Evolutionary conservation across 2,329 filamentous ascomycete species (phyloP).

Genomic region (Emericellopsis atlantica): DNA sequence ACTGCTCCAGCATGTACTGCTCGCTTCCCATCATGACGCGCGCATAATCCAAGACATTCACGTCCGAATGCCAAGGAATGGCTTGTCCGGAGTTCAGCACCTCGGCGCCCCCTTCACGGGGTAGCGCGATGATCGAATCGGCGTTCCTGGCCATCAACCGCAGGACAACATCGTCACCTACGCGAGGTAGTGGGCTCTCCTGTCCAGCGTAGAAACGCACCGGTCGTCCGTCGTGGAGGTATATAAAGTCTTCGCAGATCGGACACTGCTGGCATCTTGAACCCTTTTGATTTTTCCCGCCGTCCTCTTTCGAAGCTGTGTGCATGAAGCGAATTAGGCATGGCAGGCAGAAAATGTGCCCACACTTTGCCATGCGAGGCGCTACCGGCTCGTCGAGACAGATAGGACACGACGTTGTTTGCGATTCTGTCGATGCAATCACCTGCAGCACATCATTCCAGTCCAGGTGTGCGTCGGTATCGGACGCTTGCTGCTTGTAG

Average conservation of each 20-base stretch:
- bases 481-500: conserved; percentile 68
- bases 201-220: conserved; percentile 87
- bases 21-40: conserved; percentile 89
- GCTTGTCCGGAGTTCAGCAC: conserved; percentile 57
- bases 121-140: conserved; percentile 75
- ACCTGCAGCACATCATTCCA: conserved; percentile 89
- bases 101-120: conserved; percentile 65
- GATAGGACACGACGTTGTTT: conserved; percentile 82
- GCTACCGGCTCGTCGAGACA: conserved; percentile 88
- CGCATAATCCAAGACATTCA: conserved; percentile 88
- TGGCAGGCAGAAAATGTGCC: conserved; percentile 91
- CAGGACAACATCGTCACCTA: conserved; percentile 82
- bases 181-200: conserved; percentile 65
- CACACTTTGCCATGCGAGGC: conserved; percentile 91
- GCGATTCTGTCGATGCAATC: conserved; percentile 79
- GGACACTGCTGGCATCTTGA: conserved; percentile 89
- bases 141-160: conserved; percentile 72
- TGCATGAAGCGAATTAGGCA: conserved; percentile 96
- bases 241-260: conserved; percentile 89
- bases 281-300: conserved; percentile 48
- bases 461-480: conserved; percentile 81
- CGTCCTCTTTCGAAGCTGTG: conserved; percentile 61
- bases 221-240: conserved; percentile 77
- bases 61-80: conserved; percentile 89
- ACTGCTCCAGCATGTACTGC: conserved; percentile 75